These are phyloP conservation scores for Solanum etuberosum DNA, from an alignment of 257 asterid genomes.

Conservation along the genomic window DNA sequence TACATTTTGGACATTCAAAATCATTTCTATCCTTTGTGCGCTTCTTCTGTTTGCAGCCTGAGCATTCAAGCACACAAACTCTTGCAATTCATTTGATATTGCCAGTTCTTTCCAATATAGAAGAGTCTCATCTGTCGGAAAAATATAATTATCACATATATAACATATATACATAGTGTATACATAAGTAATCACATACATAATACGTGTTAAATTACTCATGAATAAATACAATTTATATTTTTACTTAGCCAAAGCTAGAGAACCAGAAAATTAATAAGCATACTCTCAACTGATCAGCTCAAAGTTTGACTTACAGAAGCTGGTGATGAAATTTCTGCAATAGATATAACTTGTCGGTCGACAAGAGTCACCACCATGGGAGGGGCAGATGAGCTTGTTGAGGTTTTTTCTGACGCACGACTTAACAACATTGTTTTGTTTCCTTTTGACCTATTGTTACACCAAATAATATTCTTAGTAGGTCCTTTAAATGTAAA, in stretches of 20 bases:
- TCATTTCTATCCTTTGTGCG: background rate
- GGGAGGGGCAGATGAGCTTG: background rate
- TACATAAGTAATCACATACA: background rate
- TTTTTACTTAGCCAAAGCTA: too few relatives aligned
- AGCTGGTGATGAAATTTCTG: background rate
- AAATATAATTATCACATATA: too few relatives aligned
- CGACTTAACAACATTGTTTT: background rate
- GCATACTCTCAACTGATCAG: background rate
- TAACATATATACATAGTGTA: too few relatives aligned
- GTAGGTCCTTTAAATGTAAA: background rate
- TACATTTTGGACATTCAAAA: too few relatives aligned
- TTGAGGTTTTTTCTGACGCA: background rate
- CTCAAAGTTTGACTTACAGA: background rate
- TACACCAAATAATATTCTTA: too few relatives aligned
- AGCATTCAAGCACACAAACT: background rate
- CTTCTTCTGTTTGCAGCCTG: background rate
- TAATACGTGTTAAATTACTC: background rate
- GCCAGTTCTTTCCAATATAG: too few relatives aligned
- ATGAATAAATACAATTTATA: too few relatives aligned
- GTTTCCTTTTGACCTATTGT: background rate
- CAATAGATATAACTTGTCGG: too few relatives aligned
- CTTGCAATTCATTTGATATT: background rate
- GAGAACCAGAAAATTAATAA: too few relatives aligned
- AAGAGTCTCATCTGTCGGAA: background rate
- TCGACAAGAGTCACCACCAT: rapidly evolving